Conservation (phyloP, 306 rosid genomes). For the Cajanus cajan region DNA sequence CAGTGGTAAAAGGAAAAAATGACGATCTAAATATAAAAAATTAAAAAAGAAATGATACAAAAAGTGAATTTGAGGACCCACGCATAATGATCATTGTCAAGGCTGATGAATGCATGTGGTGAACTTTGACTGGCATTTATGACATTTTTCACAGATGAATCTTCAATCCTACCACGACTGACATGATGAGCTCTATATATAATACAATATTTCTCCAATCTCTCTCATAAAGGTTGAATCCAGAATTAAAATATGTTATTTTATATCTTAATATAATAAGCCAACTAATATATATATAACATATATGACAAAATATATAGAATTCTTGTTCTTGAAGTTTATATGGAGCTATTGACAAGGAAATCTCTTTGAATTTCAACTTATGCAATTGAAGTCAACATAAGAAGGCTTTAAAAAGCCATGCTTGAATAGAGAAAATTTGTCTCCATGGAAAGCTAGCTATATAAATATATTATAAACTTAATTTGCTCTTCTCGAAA, state of each 20-base stretch:
- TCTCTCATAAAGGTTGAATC: neutral
- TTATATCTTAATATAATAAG: neutral
- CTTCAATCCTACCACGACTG: neutral
- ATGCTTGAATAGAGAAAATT: neutral
- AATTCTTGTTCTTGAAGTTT: constrained; percentile 3
- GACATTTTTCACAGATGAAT: constrained; percentile 19
- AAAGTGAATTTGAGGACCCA: neutral
- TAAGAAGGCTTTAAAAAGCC: constrained; percentile 36
- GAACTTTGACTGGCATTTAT: constrained; percentile 25
- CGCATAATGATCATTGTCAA: constrained; percentile 18
- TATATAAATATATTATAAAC: too few species aligned
- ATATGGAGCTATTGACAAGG: constrained; percentile 5
- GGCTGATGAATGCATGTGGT: constrained; percentile 21
- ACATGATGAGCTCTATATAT: neutral
- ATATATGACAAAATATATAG: neutral
- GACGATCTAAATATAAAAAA: neutral
- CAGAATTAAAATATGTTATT: neutral
- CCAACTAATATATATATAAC: neutral
- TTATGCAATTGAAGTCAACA: constrained; percentile 26
- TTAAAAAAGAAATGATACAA: neutral
- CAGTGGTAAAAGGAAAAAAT: neutral
- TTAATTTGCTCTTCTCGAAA: constrained; percentile 22
- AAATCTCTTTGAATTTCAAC: constrained; percentile 20
- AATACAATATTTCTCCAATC: neutral
- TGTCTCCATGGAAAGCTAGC: constrained; percentile 16